phyloP scores from a whole-genome alignment of 805 yeast species.

The Zygoascus flipseniorum region DNA sequence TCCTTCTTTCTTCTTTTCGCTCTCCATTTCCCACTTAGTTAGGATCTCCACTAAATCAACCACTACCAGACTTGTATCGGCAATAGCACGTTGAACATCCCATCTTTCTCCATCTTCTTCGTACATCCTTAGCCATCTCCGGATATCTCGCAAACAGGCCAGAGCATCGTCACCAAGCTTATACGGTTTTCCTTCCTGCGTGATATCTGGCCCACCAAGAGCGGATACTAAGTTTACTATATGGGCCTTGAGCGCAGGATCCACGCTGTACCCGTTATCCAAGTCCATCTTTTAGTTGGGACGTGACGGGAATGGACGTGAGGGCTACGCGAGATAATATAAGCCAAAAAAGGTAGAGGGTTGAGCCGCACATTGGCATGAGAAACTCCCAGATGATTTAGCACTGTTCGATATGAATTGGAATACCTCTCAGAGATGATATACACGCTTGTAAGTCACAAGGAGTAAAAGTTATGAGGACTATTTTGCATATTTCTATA shows the following conservation, averaged over 20 bases:
- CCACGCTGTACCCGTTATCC: slow-evolving; percentile 12
- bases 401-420: too few relatives aligned
- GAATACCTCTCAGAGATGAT: too few relatives aligned
- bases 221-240: slow-evolving; percentile 79
- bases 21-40: slow-evolving; percentile 54
- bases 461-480: too few relatives aligned
- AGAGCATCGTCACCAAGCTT: slow-evolving; percentile 80
- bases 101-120: slow-evolving; percentile 64
- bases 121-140: slow-evolving; percentile 77
- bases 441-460: too few relatives aligned
- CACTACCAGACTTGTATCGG: slow-evolving; percentile 63
- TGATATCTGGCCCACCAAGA: slow-evolving; percentile 79
- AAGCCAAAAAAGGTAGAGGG: too few relatives aligned
- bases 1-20: slow-evolving; percentile 7
- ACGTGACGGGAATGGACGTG: neutral
- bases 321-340: neutral
- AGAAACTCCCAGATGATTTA: too few relatives aligned
- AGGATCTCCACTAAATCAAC: slow-evolving; percentile 71
- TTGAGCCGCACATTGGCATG: too few relatives aligned
- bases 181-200: slow-evolving; percentile 46
- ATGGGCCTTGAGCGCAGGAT: slow-evolving; percentile 43
- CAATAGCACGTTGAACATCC: slow-evolving; percentile 84
- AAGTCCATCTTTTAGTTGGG: neutral
- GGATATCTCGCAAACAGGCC: slow-evolving; percentile 79
- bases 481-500: too few relatives aligned